Conservation (phyloP, 441 rosid genomes). For the Hypseocharis bilobata region DNA sequence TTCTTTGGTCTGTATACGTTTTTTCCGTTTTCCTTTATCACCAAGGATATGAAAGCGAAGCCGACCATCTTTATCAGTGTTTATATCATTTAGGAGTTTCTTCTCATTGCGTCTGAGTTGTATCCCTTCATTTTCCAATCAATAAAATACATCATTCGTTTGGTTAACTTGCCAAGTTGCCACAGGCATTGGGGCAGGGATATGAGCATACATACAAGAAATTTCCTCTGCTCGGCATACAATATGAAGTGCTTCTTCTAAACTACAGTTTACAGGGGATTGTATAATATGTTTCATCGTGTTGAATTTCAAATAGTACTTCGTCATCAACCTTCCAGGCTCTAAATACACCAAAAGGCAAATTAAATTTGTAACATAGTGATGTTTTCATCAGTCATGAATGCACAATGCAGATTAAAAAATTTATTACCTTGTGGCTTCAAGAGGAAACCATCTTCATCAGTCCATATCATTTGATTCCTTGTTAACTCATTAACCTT, state of each 20-base stretch:
- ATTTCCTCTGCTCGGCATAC: constrained; percentile 84
- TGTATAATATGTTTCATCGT: constrained; percentile 86
- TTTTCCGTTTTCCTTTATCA: constrained; percentile 79
- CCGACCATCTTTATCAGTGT: constrained; percentile 64
- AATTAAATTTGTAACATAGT: constrained; percentile 10
- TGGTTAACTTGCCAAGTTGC: constrained; percentile 8
- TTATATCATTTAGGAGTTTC: constrained; percentile 79
- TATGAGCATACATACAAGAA: constrained; percentile 52
- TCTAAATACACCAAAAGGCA: constrained; percentile 33
- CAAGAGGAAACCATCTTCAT: constrained; percentile 74
- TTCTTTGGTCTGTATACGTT: constrained; percentile 81
- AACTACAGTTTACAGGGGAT: constrained; percentile 52
- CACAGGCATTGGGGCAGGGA: constrained; percentile 7
- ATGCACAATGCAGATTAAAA: constrained; percentile 15
- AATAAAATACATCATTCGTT: constrained; percentile 15
- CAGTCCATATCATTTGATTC: constrained; percentile 85
- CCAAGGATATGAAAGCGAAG: constrained; percentile 77
- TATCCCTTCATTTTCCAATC: constrained; percentile 65
- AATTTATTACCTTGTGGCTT: constrained; percentile 66
- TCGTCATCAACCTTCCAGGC: constrained; percentile 94
- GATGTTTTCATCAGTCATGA: constrained; percentile 11
- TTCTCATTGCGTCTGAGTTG: constrained; percentile 93
- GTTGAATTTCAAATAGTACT: constrained; percentile 76
- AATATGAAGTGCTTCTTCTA: constrained; percentile 69
- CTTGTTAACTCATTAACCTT: constrained; percentile 66